Base-by-base conservation (phyloP, 148 eudicot species). In the Rhododendron molle region DNA sequence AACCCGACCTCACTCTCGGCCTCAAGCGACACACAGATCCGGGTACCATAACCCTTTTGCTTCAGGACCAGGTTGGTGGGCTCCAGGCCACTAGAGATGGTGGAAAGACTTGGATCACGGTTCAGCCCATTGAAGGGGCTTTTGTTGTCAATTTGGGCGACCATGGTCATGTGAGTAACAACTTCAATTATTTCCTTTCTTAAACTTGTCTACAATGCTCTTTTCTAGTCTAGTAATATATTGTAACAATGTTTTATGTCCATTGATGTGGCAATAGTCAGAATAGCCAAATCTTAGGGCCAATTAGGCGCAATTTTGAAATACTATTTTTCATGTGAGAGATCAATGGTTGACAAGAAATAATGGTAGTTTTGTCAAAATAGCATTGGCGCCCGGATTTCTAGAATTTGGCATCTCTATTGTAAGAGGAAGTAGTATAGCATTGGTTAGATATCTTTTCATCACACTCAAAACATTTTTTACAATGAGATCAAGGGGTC, bases 41-140 rank as follows among this genome's bases (percentile, higher is more conserved):
- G 13, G 98, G 99, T n/a, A 93, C 96, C 46, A 96, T 96, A 32
- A 96, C 99, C 21, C 89, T 96, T 28, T 84, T 95, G 90, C 92
- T 95, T 43, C 99, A 96, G 87, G 99, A 95, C 76, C 91, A 93
- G 80, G 99, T 95, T 52, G 99, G 99, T 3, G 99, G 99, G 20
- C 91, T 96, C 23, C 98, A 96, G 76, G 99, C 98, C 23, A 96
- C 98, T 16, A 88, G 97, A 5, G 99, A 96, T 77, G 95, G 91
- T n/a, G 99, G 99, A 56, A 93, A 93, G 87, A 95, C 94, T 72
- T 96, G 99, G 99, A 93, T 95, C 87, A 96, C 99, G 1, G 99
- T 95, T 30, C 94, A 94, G 91, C 99, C 98, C 3, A 87, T 95
- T 62, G 91, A 92, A 28, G 99, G 97, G 8, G 98, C 99, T 81